phyloP scores from a whole-genome alignment of 2,329 filamentous ascomycete genomes.

The Aurifilum marmelostoma region DNA sequence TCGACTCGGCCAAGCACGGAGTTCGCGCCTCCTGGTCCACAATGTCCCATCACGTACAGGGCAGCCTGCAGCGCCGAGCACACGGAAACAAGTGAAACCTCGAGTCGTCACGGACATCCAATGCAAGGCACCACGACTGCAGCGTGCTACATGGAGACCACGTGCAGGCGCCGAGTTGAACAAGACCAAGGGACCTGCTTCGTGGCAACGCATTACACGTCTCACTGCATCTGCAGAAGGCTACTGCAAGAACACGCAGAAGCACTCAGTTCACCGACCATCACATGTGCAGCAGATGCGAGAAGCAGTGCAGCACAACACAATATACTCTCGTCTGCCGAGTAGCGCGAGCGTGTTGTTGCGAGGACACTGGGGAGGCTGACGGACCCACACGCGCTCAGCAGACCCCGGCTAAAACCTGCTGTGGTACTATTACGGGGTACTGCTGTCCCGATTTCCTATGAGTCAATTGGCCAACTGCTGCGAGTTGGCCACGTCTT shows the following conservation, averaged over 20 bases:
- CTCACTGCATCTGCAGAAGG: constrained; percentile 1
- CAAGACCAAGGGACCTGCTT: background rate
- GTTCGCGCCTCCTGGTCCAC: background rate
- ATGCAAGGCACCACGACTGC: background rate
- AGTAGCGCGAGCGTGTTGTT: background rate
- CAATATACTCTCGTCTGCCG: background rate
- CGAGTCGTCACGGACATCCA: background rate
- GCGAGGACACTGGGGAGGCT: background rate
- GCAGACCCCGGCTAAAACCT: background rate
- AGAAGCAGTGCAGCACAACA: background rate
- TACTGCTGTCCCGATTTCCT: background rate
- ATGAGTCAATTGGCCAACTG: constrained; percentile 21
- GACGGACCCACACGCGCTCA: background rate
- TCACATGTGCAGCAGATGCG: background rate
- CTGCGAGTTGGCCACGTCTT: constrained; percentile 9
- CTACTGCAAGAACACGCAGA: background rate
- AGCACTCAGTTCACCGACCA: background rate
- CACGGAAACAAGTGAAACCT: background rate
- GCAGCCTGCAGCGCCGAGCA: background rate
- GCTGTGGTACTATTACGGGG: background rate
- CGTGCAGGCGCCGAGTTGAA: background rate
- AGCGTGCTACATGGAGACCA: background rate
- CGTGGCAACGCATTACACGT: background rate
- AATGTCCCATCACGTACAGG: background rate
- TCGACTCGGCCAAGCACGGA: background rate